A percentile compares a stretch with the other conserved stretches of the same genome.
Evolutionary conservation across 306 rosid species (phyloP).

Genomic region (Lagenaria siceraria): DNA sequence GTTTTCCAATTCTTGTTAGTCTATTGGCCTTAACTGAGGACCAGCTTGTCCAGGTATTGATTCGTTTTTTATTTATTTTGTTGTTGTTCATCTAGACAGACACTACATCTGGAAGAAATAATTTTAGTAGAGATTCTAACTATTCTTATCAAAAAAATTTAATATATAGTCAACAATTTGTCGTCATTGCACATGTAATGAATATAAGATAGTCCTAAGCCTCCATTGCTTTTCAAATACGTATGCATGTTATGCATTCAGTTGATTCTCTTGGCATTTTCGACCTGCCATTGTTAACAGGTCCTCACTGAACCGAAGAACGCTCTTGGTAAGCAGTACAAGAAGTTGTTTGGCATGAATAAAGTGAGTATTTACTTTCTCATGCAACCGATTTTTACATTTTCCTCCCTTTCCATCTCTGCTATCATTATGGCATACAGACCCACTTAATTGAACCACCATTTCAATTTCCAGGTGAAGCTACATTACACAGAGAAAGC

Average conservation of each 20-base stretch:
- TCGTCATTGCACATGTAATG: background rate
- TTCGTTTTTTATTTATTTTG: background rate
- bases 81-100: background rate
- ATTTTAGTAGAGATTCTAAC: background rate
- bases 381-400: background rate
- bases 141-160: background rate
- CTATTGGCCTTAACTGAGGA: slow-evolving; percentile 83
- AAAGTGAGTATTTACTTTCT: slow-evolving; percentile 40
- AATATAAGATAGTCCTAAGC: background rate
- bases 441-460: background rate
- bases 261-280: background rate
- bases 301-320: slow-evolving; percentile 87
- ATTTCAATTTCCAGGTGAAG: slow-evolving; percentile 47
- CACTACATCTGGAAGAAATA: background rate
- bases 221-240: background rate
- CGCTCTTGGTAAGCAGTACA: slow-evolving; percentile 93
- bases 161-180: background rate
- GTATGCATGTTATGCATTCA: background rate
- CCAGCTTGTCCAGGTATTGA: slow-evolving; percentile 79
- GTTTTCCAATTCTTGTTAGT: slow-evolving; percentile 89
- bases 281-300: slow-evolving; percentile 21
- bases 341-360: slow-evolving; percentile 81
- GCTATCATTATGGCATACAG: background rate
- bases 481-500: slow-evolving; percentile 67
- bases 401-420: background rate